Evolutionary conservation across 495 filamentous ascomycete genomes (phyloP).

Genomic region (Podospora conica): DNA sequence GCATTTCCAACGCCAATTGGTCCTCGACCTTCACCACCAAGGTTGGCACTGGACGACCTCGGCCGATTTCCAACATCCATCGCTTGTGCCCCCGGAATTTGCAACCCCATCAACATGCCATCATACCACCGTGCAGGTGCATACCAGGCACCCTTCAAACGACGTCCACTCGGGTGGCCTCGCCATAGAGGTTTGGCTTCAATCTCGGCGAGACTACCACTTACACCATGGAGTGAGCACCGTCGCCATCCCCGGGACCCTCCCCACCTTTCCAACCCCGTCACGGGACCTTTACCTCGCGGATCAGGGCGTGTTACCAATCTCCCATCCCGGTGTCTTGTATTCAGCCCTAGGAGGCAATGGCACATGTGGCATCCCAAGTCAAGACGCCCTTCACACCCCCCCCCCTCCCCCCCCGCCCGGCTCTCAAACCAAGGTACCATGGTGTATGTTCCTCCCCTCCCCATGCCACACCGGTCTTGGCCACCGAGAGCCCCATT

Average conservation of each 20-base stretch:
- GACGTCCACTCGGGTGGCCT: background rate
- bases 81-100: background rate
- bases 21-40: background rate
- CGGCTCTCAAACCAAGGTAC: no score
- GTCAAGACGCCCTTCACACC: background rate
- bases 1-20: background rate
- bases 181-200: background rate
- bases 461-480: background rate
- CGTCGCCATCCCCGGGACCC: background rate
- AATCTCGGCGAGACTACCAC: background rate
- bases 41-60: background rate
- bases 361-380: no score
- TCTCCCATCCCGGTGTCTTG: background rate
- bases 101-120: background rate
- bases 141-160: background rate
- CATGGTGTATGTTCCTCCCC: background rate
- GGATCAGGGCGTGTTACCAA: background rate
- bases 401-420: no score
- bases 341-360: background rate
- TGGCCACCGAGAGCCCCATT: background rate
- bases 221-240: background rate
- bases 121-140: background rate
- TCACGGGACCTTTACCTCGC: background rate
- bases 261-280: background rate
- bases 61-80: background rate